Conservation (phyloP, 257 asterid species). For the Solanum chiquidenum region DNA sequence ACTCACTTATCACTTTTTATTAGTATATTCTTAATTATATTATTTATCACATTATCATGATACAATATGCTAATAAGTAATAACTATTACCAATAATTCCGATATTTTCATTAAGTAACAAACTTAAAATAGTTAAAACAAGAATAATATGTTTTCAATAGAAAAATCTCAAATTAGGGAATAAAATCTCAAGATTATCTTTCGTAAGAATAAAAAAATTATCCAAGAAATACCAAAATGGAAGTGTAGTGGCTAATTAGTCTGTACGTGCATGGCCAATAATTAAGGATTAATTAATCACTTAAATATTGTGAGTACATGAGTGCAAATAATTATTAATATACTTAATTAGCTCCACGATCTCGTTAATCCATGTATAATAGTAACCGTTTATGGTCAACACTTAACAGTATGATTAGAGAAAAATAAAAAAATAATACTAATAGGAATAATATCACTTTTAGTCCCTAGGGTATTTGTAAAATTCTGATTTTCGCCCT, state of each 20-base stretch:
- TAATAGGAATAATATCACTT: neutral
- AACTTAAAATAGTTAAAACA: neutral
- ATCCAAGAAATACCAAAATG: neutral
- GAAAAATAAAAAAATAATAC: neutral
- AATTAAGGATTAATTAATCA: neutral
- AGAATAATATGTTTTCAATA: neutral
- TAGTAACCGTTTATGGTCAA: neutral
- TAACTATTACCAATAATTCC: neutral
- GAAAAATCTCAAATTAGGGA: neutral
- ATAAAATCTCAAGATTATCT: neutral
- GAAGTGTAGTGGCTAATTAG: neutral
- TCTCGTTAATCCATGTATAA: neutral
- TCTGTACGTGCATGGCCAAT: conserved; percentile 2
- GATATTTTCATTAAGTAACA: neutral
- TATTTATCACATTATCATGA: neutral
- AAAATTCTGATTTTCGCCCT: neutral
- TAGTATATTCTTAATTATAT: neutral
- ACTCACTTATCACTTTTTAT: neutral
- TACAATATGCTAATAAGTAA: neutral
- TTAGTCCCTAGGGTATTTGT: neutral
- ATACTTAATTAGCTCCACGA: neutral
- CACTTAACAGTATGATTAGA: neutral
- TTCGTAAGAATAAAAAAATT: neutral
- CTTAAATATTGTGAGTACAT: neutral
- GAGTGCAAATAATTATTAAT: neutral